These are phyloP conservation scores for Leishmania aethiopica DNA, from an alignment of 208 protist genomes.

Conservation along the genomic window DNA sequence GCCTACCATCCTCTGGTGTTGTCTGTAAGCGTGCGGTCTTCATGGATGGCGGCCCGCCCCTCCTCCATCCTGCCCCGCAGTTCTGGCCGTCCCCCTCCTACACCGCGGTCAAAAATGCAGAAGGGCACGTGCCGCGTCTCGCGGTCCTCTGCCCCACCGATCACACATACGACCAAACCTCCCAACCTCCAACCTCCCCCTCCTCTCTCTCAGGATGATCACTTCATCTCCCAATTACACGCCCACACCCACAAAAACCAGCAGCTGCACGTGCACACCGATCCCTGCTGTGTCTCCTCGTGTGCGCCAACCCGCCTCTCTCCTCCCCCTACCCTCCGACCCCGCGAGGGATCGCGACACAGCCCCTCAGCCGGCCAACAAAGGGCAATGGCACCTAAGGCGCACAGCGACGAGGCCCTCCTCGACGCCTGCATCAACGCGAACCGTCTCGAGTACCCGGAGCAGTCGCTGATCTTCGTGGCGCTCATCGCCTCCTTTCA, in stretches of 20 bases:
- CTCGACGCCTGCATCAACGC: conserved; percentile 85
- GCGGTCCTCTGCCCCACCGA: not conserved
- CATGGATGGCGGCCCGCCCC: not conserved
- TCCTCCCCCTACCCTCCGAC: not conserved
- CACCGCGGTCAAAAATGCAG: not conserved
- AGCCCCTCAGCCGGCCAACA: not conserved
- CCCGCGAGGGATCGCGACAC: not conserved
- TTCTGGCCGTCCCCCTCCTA: not conserved
- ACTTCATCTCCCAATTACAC: not conserved
- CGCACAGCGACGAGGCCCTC: conserved; percentile 61
- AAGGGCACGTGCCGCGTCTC: not conserved
- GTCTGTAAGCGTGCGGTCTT: not conserved
- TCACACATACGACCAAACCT: not conserved
- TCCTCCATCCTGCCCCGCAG: not conserved
- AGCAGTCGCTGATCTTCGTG: conserved; percentile 60
- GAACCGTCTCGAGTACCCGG: conserved; percentile 85
- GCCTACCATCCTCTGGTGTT: not conserved
- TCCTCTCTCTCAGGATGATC: not conserved
- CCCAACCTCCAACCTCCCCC: not conserved
- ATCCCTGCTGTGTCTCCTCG: not conserved
- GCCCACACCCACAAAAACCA: not conserved
- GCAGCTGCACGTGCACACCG: not conserved
- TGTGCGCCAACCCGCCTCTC: not conserved
- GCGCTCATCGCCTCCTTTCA: conserved; percentile 76
- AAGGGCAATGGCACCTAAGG: conserved; percentile 11